Percentiles rank a stretch among this genome's conserved stretches.
Evolutionary conservation across 257 asterid species (phyloP).

Genomic region (Asclepias syriaca): DNA sequence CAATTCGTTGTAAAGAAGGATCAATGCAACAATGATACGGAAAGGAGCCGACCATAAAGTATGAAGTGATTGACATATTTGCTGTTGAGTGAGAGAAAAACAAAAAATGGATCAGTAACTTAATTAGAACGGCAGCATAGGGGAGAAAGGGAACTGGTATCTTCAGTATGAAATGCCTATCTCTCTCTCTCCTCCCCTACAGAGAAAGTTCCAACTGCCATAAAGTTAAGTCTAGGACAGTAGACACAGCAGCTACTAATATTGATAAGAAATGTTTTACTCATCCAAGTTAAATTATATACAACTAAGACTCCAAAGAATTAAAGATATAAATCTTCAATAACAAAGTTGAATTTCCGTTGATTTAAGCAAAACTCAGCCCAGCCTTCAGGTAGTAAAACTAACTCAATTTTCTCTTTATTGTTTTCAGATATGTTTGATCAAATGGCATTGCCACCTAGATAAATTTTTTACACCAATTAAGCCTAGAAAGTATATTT

Average conservation of each 20-base stretch:
- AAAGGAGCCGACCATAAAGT: conserved; percentile 96
- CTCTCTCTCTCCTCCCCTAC: not conserved
- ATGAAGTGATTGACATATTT: conserved; percentile 87
- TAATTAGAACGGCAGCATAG: not conserved
- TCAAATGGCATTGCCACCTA: not conserved
- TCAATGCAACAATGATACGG: conserved; percentile 66
- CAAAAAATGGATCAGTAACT: not conserved
- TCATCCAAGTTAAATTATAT: not conserved
- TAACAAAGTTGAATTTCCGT: not conserved
- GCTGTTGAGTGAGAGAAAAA: conserved; percentile 48
- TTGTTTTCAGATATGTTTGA: not conserved
- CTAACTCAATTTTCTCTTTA: not conserved
- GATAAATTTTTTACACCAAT: not conserved
- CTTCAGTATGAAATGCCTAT: not conserved
- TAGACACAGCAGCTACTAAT: not conserved
- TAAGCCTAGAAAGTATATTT: not conserved
- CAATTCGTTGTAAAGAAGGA: conserved; percentile 85
- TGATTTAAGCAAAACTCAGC: not conserved
- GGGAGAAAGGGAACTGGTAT: not conserved
- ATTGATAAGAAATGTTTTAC: not conserved
- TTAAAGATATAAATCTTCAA: not conserved
- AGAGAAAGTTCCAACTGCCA: not conserved
- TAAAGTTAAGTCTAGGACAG: not conserved
- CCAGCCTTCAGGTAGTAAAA: not conserved
- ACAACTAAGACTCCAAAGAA: too few relatives aligned